A percentile compares a stretch with the other conserved stretches of the same genome.
Evolutionary conservation across 176 grass and related monocot genomes (phyloP).

Genomic region (Eragrostis curvula): DNA sequence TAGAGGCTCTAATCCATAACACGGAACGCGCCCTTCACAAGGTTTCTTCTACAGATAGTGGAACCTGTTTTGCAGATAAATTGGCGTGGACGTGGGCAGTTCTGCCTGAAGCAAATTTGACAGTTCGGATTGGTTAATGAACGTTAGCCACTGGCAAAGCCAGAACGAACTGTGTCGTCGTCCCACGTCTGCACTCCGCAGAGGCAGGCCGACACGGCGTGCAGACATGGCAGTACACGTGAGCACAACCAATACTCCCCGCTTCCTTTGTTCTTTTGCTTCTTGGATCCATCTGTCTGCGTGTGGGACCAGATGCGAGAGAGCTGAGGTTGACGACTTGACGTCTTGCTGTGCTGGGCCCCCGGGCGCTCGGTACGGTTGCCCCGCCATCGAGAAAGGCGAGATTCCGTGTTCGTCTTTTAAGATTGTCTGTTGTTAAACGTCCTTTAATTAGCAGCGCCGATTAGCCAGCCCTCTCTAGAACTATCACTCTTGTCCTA

Average conservation of each 20-base stretch:
- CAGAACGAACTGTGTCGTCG: not conserved
- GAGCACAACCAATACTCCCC: constrained; percentile 36
- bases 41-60: no score
- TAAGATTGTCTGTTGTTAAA: constrained; percentile 8
- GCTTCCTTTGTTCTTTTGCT: constrained; percentile 31
- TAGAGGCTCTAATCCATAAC: no score
- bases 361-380: no score
- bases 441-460: constrained; percentile 1
- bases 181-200: not conserved
- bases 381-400: constrained; percentile 24
- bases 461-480: not conserved
- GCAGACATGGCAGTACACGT: constrained; percentile 51
- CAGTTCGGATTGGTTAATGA: not conserved
- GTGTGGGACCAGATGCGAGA: not conserved
- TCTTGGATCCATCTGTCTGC: not conserved
- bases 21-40: no score
- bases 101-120: not conserved
- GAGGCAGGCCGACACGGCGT: not conserved
- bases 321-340: constrained; percentile 28
- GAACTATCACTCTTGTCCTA: not conserved
- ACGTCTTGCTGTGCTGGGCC: no score
- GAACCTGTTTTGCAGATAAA: no score
- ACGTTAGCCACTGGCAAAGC: not conserved
- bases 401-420: constrained; percentile 35
- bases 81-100: not conserved